A percentile compares a stretch with the other conserved stretches of the same genome.
Conservation (phyloP, 2,329 filamentous ascomycete species). For the Balansia obtecta region DNA sequence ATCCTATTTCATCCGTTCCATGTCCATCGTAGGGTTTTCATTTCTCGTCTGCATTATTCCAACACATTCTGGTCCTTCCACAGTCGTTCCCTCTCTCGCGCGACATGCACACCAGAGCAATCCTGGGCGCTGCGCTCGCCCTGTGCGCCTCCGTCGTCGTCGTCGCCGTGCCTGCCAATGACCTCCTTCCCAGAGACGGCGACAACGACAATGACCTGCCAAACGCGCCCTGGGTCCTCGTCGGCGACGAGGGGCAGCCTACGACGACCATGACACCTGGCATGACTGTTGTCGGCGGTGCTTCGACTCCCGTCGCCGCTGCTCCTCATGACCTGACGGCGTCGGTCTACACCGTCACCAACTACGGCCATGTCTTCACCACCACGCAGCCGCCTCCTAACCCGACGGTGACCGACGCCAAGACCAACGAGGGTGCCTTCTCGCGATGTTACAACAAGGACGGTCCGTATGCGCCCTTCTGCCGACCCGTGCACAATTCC, state of each 20-base stretch:
- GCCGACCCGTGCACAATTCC: constrained; percentile 31
- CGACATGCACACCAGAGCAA: constrained; percentile 20
- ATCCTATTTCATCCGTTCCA: not conserved
- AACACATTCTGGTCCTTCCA: not conserved
- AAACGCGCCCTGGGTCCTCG: constrained; percentile 36
- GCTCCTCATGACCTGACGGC: constrained; percentile 36
- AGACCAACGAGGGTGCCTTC: constrained; percentile 34
- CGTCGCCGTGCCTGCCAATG: constrained; percentile 17
- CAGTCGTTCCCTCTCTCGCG: not conserved
- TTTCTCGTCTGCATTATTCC: not conserved
- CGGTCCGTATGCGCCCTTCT: constrained; percentile 37
- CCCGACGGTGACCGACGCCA: constrained; percentile 27
- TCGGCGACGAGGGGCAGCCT: constrained; percentile 33
- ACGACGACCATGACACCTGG: constrained; percentile 36
- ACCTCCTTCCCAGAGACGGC: constrained; percentile 8
- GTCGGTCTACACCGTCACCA: constrained; percentile 25
- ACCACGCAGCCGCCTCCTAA: constrained; percentile 31
- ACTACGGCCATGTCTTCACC: constrained; percentile 24
- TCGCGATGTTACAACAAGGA: constrained; percentile 35
- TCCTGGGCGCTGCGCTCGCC: constrained; percentile 16
- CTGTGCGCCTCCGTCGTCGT: constrained; percentile 13
- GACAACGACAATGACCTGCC: constrained; percentile 11
- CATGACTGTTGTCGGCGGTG: constrained; percentile 32
- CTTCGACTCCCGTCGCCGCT: constrained; percentile 23
- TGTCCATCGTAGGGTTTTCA: too few relatives aligned